Evolutionary conservation across 371 early-diverging fungal genomes (phyloP), one percentile per base, ranked within the genome.

Genomic region (Mortierella sp.): DNA sequence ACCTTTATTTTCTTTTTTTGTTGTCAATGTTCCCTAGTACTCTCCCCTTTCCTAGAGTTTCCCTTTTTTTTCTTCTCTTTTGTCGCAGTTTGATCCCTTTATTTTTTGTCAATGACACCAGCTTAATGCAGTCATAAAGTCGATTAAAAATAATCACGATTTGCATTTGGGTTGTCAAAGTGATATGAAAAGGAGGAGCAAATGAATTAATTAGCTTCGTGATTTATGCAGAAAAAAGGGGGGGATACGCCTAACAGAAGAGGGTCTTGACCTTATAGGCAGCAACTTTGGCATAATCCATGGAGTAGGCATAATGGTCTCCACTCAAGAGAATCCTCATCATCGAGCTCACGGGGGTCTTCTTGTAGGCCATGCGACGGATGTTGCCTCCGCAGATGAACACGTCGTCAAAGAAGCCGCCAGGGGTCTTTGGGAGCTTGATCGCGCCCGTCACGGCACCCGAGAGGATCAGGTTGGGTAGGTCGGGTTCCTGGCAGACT

Each of bases 311-410:
- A 40, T 29, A 40, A 22, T 74, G 74, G 11, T 63, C 41, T 6
- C 29, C 22, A 50, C 74, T 74, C 1, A 63, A 13, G n/a, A 47
- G 48, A 50, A 74, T 40, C n/a, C 50, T 14, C 0, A 43, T n/a
- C 58, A 74, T 29, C 24, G 68, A 40, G 0, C 16, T 37, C n/a
- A 64, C 37, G 0, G 74, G 68, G 2, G 8, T 0, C 2, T 74
- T 68, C 13, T 29, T n/a, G 50, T 40, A 16, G 0, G 66, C 76
- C 65, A 76, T 65, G 10, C 76, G 24, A 2, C 50, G 66, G 22
- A 76, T 70, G 50, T 76, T 76, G 1, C 76, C 76, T 9, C 71
- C 71, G n/a, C 70, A 70, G 24, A 76, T 34, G 47, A 70, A 64
- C 5, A 70, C 76, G 29, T 70, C 70, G 19, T 71, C 66, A 22